phyloP scores from a whole-genome alignment of 306 rosid species.

The Argentina anserina region DNA sequence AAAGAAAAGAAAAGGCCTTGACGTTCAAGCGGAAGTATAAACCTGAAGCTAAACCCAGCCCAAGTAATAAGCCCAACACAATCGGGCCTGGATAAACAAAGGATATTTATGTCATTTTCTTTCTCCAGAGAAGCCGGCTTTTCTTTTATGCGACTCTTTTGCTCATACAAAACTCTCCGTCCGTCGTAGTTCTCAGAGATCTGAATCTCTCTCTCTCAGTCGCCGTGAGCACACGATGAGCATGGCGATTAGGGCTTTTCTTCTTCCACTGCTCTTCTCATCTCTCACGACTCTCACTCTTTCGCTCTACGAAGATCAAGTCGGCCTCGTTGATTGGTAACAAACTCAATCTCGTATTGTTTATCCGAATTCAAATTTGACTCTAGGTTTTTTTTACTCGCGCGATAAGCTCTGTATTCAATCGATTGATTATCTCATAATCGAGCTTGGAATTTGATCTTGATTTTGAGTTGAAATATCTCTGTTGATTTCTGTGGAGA shows the following conservation, averaged over 20 bases:
- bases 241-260: slow-evolving; percentile 65
- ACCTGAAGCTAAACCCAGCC: not conserved
- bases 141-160: not conserved
- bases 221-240: slow-evolving; percentile 68
- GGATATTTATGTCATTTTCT: not conserved
- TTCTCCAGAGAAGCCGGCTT: slow-evolving; percentile 5
- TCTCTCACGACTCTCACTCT: slow-evolving; percentile 26
- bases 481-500: not conserved
- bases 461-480: not conserved
- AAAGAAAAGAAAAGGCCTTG: not conserved
- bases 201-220: slow-evolving; percentile 27
- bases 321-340: slow-evolving; percentile 94
- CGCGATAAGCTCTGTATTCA: not conserved
- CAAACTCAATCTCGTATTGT: slow-evolving; percentile 1
- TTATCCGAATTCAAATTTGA: not conserved
- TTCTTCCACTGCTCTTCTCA: slow-evolving; percentile 34
- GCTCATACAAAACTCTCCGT: slow-evolving; percentile 11
- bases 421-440: not conserved
- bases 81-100: not conserved
- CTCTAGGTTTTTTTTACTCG: not conserved
- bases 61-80: not conserved
- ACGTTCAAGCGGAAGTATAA: not conserved
- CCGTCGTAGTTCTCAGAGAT: not conserved
- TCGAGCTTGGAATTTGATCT: not conserved
- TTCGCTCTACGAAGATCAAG: slow-evolving; percentile 90